Base-by-base conservation (phyloP, 78 protist genomes). In the Neovahlkampfia damariscottae region DNA sequence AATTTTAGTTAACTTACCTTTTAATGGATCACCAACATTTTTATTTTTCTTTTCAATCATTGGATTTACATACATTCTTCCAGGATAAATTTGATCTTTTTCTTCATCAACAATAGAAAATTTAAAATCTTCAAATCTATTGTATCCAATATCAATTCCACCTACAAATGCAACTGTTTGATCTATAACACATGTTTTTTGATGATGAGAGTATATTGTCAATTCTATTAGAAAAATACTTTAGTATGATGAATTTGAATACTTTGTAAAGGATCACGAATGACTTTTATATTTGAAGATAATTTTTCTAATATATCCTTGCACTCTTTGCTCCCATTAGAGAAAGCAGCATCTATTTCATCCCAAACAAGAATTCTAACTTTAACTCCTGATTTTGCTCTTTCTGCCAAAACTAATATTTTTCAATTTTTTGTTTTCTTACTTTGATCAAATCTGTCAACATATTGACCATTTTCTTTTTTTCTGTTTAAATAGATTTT, bases 81-180 rank as follows among this genome's bases (percentile, higher is more conserved):
- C 76, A 30, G 38, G 5, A 41, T 58, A 72, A 8, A 72, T 7
- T 19, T 10, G 62, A 6, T 72, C 76, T 5, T 5, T 30, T 7
- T 7, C 7, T 19, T 30, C 5, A 72, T 72, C 76, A 5, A 5
- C 40, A 5, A 72, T 28, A 28, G 5, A 28, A 7, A 79, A 83
- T 2, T 1, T 3, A 2, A 36, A 59, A 9, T 78, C 38, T 67
- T 88, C 93, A 66, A 69, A 89, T 36, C 93, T 37, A 58, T 86
- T 87, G 8, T 38, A 82, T 39, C 88, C 81, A 28, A 89, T 77
- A 69, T 86, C 94, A 1, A 90, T 29, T 4, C 83, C 83, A 28
- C 94, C 94, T 30, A 86, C 77, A 41, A 83, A 90, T 27, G 89
- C 90, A 10, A 78, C 62, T 1, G 5, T 0, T 35, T 82, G 83